These are phyloP conservation scores for Xylaria sp. DNA, from an alignment of 2,329 filamentous ascomycete species.

Conservation along the genomic window DNA sequence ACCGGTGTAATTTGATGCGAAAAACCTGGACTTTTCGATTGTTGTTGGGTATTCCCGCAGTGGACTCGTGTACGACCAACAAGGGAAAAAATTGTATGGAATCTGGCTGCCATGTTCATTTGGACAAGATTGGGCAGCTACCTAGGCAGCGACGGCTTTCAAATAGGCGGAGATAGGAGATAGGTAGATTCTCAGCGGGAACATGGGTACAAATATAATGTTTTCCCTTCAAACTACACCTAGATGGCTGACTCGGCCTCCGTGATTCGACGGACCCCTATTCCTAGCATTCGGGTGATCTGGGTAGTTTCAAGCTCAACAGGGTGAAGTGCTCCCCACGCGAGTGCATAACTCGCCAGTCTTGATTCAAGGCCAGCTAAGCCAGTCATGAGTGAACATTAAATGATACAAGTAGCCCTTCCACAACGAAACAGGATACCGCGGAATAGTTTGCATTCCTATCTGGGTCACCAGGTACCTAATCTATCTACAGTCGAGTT, in stretches of 20 bases:
- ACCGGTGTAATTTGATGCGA: conserved; percentile 48
- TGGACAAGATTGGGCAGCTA: conserved; percentile 26
- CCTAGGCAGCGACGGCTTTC: conserved; percentile 21
- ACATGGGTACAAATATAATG: conserved; percentile 27
- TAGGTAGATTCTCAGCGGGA: conserved; percentile 19
- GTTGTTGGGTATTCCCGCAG: conserved; percentile 33
- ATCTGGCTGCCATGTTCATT: conserved; percentile 29
- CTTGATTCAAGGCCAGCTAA: not conserved
- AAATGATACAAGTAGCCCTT: not conserved
- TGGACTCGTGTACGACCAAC: conserved; percentile 36
- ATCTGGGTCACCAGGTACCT: not conserved
- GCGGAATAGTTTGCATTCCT: not conserved
- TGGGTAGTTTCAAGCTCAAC: not conserved
- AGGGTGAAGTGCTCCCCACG: not conserved
- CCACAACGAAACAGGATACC: not conserved
- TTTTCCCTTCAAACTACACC: conserved; percentile 11
- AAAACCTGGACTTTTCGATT: conserved; percentile 38
- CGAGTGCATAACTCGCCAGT: not conserved
- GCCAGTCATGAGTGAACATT: not conserved
- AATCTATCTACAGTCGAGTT: not conserved
- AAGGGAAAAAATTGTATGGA: conserved; percentile 35
- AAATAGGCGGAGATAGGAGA: conserved; percentile 9
- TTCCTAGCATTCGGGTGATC: not conserved
- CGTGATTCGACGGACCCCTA: not conserved
- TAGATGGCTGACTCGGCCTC: not conserved